Percentiles rank a stretch among this genome's conserved stretches.
These are phyloP conservation scores for Lomentospora prolificans DNA, from an alignment of 2,329 filamentous ascomycete species.

Conservation along the genomic window DNA sequence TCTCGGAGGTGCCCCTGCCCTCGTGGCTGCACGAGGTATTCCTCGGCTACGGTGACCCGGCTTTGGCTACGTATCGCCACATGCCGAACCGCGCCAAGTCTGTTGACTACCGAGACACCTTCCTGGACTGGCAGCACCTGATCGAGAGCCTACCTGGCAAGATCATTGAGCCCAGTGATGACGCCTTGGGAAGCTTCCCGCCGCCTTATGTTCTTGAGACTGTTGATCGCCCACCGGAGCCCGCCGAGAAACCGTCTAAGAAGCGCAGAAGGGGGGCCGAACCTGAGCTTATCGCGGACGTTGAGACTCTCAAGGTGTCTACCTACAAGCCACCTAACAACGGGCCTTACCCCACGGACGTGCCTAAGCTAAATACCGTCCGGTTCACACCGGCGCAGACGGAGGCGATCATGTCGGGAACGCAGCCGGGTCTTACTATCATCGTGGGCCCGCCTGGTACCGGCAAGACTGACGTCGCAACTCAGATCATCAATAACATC, in stretches of 20 bases:
- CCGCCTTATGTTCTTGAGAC: conserved; percentile 82
- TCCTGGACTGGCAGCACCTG: conserved; percentile 90
- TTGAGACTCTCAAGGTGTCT: conserved; percentile 67
- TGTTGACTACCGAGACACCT: conserved; percentile 88
- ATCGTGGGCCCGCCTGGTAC: conserved; percentile 94
- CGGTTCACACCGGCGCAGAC: conserved; percentile 88
- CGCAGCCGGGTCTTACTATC: conserved; percentile 86
- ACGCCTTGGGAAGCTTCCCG: conserved; percentile 62
- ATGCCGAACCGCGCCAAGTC: conserved; percentile 67
- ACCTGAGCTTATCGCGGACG: conserved; percentile 48
- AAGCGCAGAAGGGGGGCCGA: conserved; percentile 78
- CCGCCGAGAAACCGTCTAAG: conserved; percentile 58
- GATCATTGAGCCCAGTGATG: conserved; percentile 68
- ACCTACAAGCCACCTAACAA: conserved; percentile 84
- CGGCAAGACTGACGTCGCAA: conserved; percentile 97
- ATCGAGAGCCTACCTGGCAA: conserved; percentile 83
- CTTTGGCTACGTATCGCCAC: conserved; percentile 76
- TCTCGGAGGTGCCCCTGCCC: conserved; percentile 78
- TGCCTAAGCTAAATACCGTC: conserved; percentile 69
- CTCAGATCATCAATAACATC: conserved; percentile 97
- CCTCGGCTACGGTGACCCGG: conserved; percentile 90
- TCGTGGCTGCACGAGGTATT: conserved; percentile 95
- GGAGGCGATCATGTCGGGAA: conserved; percentile 86
- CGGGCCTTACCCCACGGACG: conserved; percentile 80
- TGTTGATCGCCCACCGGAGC: conserved; percentile 41